Evolutionary conservation across 192 early-diverging fungal species (phyloP), one percentile per base, ranked within the genome.

Genomic region (Gaertneriomyces semiglobifer): DNA sequence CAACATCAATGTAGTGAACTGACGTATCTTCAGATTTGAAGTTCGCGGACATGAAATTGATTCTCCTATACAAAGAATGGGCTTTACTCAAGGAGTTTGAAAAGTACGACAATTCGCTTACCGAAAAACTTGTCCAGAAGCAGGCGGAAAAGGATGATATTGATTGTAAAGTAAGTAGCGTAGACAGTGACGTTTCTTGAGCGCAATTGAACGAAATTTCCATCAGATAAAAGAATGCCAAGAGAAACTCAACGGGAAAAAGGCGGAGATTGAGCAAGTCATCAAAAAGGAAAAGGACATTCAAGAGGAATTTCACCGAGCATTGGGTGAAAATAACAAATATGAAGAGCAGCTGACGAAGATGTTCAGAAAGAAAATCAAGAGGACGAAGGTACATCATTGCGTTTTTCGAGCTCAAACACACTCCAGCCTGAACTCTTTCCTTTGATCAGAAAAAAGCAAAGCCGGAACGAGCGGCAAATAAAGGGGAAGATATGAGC

Each of bases 51-150:
- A 84, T 87, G 48, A 81, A 83, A 62, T 69, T 87, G 5, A 66
- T 84, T n/a, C 62, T 87, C 6, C 77, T 87, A 2, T 86, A 81
- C 66, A 51, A 70, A 33, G 85, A 87, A 76, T 87, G 85, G 85
- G 70, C 77, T 5, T 69, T 87, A 19, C 68, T 87, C 18, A 87
- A 87, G 70, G 85, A 87, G 58, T 87, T 87, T 70, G 84, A 87
- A 67, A 84, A 87, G 71, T 70, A 77, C 53, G 85, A 87, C 71
- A 80, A 79, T 25, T 43, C 19, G 0, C 60, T 87, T 14, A 80
- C 78, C 2, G 80, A 87, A 14, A 87, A 87, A 56, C 69, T 86
- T 11, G 40, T 57, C 11, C 38, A 46, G 19, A 87, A 87, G 63
- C 60, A 74, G 59, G 50, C 58, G 11, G 83, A 85, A 62, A 83